Conservation (phyloP, 768 basidiomycete species). For the Hemileccinum rubropunctum region DNA sequence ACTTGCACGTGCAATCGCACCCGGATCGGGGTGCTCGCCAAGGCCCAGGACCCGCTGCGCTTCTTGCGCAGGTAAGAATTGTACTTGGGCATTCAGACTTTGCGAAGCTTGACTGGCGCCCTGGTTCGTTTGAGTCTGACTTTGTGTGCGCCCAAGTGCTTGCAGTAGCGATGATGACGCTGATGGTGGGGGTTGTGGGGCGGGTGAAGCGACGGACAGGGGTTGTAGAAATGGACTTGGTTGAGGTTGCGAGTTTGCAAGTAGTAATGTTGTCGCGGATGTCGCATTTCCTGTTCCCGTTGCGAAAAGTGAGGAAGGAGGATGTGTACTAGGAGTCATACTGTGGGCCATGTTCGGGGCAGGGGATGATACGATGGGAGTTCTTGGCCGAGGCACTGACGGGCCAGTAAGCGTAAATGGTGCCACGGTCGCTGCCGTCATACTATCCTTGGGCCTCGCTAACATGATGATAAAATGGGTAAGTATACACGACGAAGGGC, state of each 20-base stretch:
- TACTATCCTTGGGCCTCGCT: slow-evolving; percentile 26
- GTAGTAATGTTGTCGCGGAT: slow-evolving; percentile 14
- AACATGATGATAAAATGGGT: neutral
- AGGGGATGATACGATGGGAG: slow-evolving; percentile 12
- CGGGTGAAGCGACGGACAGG: slow-evolving; percentile 13
- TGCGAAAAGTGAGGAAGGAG: slow-evolving; percentile 27
- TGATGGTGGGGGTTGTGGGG: slow-evolving; percentile 11
- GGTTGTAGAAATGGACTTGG: slow-evolving; percentile 30
- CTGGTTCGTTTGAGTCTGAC: slow-evolving; percentile 10
- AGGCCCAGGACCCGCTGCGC: slow-evolving; percentile 49
- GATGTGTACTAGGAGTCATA: slow-evolving; percentile 33
- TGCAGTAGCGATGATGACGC: slow-evolving; percentile 27
- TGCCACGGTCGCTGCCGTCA: slow-evolving; percentile 9
- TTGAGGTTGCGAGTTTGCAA: slow-evolving; percentile 24
- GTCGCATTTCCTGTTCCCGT: slow-evolving; percentile 14
- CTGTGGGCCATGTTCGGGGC: slow-evolving; percentile 17
- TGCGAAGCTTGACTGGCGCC: slow-evolving; percentile 1
- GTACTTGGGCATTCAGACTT: slow-evolving; percentile 15
- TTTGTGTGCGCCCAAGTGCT: slow-evolving; percentile 19
- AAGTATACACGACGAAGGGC: slow-evolving; percentile 7
- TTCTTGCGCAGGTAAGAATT: slow-evolving; percentile 57
- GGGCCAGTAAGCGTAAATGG: slow-evolving; percentile 11
- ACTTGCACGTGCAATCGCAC: slow-evolving; percentile 59
- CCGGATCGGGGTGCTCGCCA: slow-evolving; percentile 44
- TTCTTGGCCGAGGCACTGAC: slow-evolving; percentile 15